These are phyloP conservation scores for Alternaria panax DNA, from an alignment of 2,329 filamentous ascomycete species.

Conservation along the genomic window DNA sequence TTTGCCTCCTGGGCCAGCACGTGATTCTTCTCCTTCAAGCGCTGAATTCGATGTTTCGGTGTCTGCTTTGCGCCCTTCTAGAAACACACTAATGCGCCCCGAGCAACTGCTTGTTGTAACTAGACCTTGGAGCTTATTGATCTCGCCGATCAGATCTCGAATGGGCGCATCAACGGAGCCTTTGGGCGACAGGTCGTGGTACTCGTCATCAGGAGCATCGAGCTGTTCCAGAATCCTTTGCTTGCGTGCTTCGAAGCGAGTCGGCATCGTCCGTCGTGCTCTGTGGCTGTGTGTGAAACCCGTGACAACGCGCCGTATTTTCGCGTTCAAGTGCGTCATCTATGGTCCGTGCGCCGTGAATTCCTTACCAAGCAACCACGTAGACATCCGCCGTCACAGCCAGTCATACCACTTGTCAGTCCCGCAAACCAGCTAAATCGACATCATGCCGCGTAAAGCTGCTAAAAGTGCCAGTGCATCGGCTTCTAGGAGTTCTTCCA, in stretches of 20 bases:
- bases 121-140: constrained; percentile 77
- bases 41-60: constrained; percentile 1
- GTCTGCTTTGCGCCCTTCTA: constrained; percentile 73
- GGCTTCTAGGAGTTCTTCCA: constrained; percentile 42
- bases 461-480: constrained; percentile 24
- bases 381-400: constrained; percentile 7
- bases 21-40: constrained; percentile 37
- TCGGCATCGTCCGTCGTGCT: constrained; percentile 32
- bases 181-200: constrained; percentile 87
- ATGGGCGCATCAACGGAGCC: constrained; percentile 84
- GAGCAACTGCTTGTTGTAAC: constrained; percentile 95
- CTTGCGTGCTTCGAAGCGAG: constrained; percentile 65
- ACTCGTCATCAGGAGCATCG: constrained; percentile 70
- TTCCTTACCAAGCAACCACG: constrained; percentile 17
- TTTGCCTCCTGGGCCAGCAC: constrained; percentile 78
- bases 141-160: constrained; percentile 75
- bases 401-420: background rate
- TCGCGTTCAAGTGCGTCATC: constrained; percentile 34
- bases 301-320: constrained; percentile 34
- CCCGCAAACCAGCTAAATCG: background rate
- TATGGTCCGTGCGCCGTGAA: constrained; percentile 24
- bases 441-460: constrained; percentile 43
- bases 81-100: constrained; percentile 84
- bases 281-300: constrained; percentile 9
- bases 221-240: constrained; percentile 75